Evolutionary conservation across 2,329 filamentous ascomycete species (phyloP), one percentile per base, ranked within the genome.

Genomic region (Aspergillus sp.): DNA sequence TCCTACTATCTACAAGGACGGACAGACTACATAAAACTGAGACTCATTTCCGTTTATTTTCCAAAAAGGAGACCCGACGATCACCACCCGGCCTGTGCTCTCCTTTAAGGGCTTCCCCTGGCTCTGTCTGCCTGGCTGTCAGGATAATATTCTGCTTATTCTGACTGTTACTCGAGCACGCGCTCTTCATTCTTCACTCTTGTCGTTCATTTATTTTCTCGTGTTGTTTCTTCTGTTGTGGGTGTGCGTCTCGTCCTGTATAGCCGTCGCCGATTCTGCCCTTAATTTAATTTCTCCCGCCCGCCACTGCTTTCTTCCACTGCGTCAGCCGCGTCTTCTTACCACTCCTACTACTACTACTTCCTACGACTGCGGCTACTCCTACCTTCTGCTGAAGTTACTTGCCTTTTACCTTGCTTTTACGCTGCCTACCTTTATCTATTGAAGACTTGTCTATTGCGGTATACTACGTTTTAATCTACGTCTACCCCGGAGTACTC

Each of bases 301-400:
- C 36, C 12, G 36, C 30, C 30, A 32, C 30, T 32, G 35, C 7
- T n/a, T 39, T 19, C 19, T 19, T 19, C 19, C 19, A 19, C 19
- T 19, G 19, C 19, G 30, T 32, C 30, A 32, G 30, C 30, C 30
- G 30, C 30, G 6, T 32, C 8, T 32, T 32, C 50, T 57, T 52
- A 50, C 50, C 53, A 9, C 47, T 50, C 46, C 50, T 47, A 52
- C 57, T 49, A 19, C 19, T 19, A 56, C 57, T 50, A 53, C 52
- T 54, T 42, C 42, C 43, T 50, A 50, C 46, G 51, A 48, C 44
- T 39, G 45, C 40, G 46, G 42, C 36, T 42, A 46, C 48, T 47
- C 35, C 44, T 48, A 19, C 19, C 19, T 19, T 19, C 19, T 19
- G 19, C 19, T 19, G 19, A 19, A 19, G 1, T 19, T 19, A 19